These are phyloP conservation scores for Cajanus cajan DNA, from an alignment of 306 rosid genomes.

Conservation along the genomic window DNA sequence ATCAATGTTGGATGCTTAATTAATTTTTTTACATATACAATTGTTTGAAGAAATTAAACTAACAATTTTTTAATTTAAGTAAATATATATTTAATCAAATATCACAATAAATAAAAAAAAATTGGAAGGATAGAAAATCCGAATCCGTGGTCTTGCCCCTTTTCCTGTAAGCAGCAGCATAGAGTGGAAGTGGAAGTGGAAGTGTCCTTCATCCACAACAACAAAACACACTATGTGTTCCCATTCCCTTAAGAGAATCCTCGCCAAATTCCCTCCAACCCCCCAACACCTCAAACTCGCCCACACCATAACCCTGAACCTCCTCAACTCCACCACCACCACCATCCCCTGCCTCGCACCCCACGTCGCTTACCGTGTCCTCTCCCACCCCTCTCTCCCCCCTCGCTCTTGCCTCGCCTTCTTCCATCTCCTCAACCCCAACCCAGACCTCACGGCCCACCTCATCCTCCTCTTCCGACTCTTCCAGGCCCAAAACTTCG, in stretches of 20 bases:
- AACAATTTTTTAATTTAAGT: no score
- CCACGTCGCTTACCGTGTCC: slow-evolving; percentile 49
- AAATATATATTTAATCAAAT: no score
- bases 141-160: no score
- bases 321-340: slow-evolving; percentile 32
- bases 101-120: no score
- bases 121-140: no score
- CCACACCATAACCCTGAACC: slow-evolving; percentile 33
- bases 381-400: slow-evolving; percentile 52
- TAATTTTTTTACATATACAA: no score
- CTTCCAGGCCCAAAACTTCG: slow-evolving; percentile 46
- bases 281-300: slow-evolving; percentile 33
- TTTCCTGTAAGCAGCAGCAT: no score
- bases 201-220: no score
- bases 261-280: slow-evolving; percentile 22
- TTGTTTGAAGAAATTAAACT: no score
- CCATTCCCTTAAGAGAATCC: slow-evolving; percentile 30
- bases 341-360: slow-evolving; percentile 51
- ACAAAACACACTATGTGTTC: slow-evolving; percentile 43
- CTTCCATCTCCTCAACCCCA: slow-evolving; percentile 51
- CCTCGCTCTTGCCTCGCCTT: slow-evolving; percentile 45
- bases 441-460: slow-evolving; percentile 63
- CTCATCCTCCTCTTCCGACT: slow-evolving; percentile 48
- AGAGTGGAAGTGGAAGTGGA: no score
- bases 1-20: no score